Evolutionary conservation across 2,329 filamentous ascomycete genomes (phyloP), one percentile per base, ranked within the genome.

Genomic region (Chaetomiaceae sp.): DNA sequence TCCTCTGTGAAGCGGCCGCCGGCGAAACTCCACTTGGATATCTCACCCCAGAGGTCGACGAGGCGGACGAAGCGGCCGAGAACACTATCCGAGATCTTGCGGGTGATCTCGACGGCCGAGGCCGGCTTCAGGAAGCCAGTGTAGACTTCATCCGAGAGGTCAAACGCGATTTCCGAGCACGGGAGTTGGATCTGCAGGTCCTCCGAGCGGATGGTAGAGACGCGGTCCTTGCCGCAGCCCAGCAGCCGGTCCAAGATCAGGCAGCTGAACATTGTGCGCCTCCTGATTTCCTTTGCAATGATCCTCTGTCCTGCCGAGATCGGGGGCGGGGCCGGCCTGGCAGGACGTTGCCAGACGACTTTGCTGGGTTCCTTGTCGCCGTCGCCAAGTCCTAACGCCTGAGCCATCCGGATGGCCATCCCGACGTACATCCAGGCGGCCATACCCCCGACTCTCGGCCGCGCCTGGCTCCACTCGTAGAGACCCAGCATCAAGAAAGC

Each of bases 261-360:
- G 60, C 85, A 87, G 58, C 85, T 87, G 71, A 85, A 89, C 71
- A 88, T 86, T 0, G 85, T 87, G 6, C 86, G 77, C 21, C 86
- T 74, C 53, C 76, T 73, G 12, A 84, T 77, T 64, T 89, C 86
- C 51, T 79, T 80, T 31, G 77, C 70, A 19, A 85, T 77, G 41
- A 79, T 75, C 14, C 70, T 52, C 42, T 58, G 57, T 10, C 55
- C 47, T 16, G 40, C 46, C 5, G 49, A 39, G 44, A 61, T 50
- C 30, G 53, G 17, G 20, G 52, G 35, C 33, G 45, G 51, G 17
- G 47, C 41, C 21, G 44, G 37, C 12, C 34, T 40, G 9, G 44
- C 27, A 8, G 51, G 44, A 19, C 43, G 52, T 4, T 50, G 35
- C 43, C 43, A 40, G 19, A 59, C 57, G 8, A 34, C 37, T 48